A percentile compares a stretch with the other conserved stretches of the same genome.
These are phyloP conservation scores for Cyclostephanos invisitatus DNA, from an alignment of 108 stramenopile genomes.

Conservation along the genomic window DNA sequence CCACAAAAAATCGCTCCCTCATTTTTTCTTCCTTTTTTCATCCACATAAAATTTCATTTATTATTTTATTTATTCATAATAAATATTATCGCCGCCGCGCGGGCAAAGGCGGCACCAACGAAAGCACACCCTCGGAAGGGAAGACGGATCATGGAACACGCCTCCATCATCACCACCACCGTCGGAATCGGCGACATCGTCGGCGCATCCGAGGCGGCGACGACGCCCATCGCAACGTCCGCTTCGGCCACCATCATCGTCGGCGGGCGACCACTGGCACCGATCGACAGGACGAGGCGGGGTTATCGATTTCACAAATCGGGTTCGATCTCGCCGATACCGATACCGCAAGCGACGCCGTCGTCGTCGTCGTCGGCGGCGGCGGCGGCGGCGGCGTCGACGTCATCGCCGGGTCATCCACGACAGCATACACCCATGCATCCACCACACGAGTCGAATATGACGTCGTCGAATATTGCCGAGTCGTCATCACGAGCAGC, in stretches of 20 bases:
- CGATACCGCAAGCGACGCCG: conserved; percentile 1
- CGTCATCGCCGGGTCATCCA: neutral
- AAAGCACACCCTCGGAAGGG: neutral
- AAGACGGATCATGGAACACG: no score
- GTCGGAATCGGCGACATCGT: no score
- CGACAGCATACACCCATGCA: neutral
- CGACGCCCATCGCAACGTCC: no score
- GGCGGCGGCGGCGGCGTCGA: neutral
- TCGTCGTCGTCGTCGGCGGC: neutral
- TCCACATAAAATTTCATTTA: neutral
- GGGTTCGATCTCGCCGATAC: conserved; percentile 26
- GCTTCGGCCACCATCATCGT: no score
- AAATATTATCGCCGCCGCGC: no score
- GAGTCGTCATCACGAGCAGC: conserved; percentile 1
- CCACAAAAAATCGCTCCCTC: no score
- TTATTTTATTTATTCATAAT: no score
- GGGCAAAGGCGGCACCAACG: no score
- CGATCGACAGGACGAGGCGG: conserved; percentile 16
- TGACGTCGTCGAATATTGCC: conserved; percentile 3
- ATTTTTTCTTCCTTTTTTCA: no score
- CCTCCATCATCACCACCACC: neutral
- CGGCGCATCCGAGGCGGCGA: no score
- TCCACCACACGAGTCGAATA: no score
- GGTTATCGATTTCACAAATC: conserved; percentile 34
- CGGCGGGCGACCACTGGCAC: no score